Conservation (phyloP, 306 rosid genomes). For the Adenanthera pavonina region DNA sequence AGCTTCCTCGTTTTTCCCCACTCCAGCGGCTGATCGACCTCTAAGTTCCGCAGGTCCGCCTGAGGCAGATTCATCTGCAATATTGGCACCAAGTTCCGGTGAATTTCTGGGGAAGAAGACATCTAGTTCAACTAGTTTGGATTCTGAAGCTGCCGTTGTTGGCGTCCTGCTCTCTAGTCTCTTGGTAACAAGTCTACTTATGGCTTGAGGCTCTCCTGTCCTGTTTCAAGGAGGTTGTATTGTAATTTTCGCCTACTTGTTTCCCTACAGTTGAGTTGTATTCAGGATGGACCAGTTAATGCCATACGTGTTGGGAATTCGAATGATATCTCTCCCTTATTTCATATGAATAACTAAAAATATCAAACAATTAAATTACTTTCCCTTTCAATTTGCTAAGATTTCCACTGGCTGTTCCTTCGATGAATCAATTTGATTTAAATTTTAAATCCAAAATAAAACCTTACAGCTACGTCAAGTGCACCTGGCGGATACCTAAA, state of each 20-base stretch:
- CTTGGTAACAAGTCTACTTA: conserved; percentile 29
- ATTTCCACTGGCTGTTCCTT: not conserved
- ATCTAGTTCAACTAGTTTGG: conserved; percentile 44
- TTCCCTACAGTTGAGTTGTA: not conserved
- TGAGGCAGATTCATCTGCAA: conserved; percentile 40
- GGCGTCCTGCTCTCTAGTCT: conserved; percentile 40
- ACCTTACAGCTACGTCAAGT: not conserved
- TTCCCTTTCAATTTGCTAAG: not conserved
- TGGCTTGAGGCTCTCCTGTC: conserved; percentile 27
- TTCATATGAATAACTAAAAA: not conserved
- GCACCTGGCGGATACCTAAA: conserved; percentile 36
- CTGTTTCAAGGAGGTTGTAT: conserved; percentile 15
- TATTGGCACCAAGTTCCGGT: conserved; percentile 56
- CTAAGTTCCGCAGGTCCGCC: conserved; percentile 39
- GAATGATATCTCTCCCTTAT: not conserved
- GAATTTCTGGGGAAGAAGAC: conserved; percentile 63
- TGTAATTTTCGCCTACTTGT: conserved; percentile 13
- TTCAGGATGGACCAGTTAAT: not conserved
- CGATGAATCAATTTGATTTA: not conserved
- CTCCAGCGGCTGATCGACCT: conserved; percentile 47
- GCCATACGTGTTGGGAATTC: not conserved
- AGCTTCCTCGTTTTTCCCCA: conserved; percentile 70
- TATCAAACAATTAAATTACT: not conserved
- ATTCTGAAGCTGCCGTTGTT: conserved; percentile 36
- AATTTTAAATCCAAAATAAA: not conserved